Evolutionary conservation across 257 asterid genomes (phyloP).

Genomic region (Nicotiana benthamiana): DNA sequence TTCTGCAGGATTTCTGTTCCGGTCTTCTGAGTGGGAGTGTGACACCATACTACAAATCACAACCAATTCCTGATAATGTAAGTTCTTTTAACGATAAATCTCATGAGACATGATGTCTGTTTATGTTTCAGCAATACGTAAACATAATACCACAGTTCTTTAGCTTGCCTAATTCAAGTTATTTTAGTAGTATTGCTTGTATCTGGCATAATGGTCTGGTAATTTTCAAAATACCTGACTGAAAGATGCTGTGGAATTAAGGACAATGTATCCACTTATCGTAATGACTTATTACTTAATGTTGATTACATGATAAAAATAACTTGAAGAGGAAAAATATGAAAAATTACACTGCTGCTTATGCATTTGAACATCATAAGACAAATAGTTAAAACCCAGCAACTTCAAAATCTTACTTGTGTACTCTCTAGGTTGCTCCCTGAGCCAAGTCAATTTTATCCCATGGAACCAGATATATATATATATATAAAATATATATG

Average conservation of each 20-base stretch:
- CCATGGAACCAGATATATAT: not conserved
- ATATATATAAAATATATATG: too few species aligned
- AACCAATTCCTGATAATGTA: constrained; percentile 68
- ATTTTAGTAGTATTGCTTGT: not conserved
- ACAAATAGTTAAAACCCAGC: not conserved
- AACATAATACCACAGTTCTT: not conserved
- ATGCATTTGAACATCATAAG: not conserved
- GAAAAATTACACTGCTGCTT: not conserved
- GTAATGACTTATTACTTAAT: not conserved
- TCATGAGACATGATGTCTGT: not conserved
- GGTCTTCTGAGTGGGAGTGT: constrained; percentile 47
- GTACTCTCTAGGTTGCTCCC: not conserved
- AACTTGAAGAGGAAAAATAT: not conserved
- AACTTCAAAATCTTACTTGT: not conserved
- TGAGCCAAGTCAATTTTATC: not conserved
- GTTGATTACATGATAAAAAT: not conserved
- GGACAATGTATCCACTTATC: not conserved
- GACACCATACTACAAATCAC: constrained; percentile 74
- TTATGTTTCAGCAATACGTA: not conserved
- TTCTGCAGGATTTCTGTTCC: constrained; percentile 65
- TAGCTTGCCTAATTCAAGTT: not conserved
- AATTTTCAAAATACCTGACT: not conserved
- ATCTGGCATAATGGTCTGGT: not conserved
- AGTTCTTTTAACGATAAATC: constrained; percentile 21
- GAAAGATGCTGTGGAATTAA: not conserved